A percentile compares a stretch with the other conserved stretches of the same genome.
phyloP scores from a whole-genome alignment of 495 filamentous ascomycete species.

The Penicillium robsamsonii region DNA sequence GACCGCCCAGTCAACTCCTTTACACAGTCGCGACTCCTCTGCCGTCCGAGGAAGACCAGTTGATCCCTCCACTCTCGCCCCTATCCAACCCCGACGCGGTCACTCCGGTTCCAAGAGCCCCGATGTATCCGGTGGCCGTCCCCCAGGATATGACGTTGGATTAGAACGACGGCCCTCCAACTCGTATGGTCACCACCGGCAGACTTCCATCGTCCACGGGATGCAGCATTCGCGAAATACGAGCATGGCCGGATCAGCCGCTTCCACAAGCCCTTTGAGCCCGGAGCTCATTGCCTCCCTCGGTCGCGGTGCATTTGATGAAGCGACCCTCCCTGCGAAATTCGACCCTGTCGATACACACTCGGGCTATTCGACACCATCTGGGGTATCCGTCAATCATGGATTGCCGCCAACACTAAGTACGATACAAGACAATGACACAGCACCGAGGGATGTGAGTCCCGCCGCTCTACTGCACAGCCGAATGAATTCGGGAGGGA shows the following conservation, averaged over 20 bases:
- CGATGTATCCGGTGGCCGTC: constrained; percentile 40
- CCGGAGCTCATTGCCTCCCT: constrained; percentile 78
- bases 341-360: constrained; percentile 37
- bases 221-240: constrained; percentile 91
- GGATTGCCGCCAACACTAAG: constrained; percentile 32
- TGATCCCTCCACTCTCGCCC: constrained; percentile 38
- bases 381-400: constrained; percentile 23
- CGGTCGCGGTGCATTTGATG: constrained; percentile 38
- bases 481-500: constrained; percentile 55
- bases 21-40: constrained; percentile 49
- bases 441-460: constrained; percentile 21
- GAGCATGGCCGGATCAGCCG: constrained; percentile 59
- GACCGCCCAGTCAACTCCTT: constrained; percentile 50
- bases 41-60: constrained; percentile 44
- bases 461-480: constrained; percentile 33
- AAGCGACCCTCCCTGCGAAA: constrained; percentile 21
- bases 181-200: constrained; percentile 84
- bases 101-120: constrained; percentile 58
- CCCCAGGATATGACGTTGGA: constrained; percentile 49
- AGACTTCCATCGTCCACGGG: constrained; percentile 93
- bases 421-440: constrained; percentile 45
- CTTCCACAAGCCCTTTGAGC: constrained; percentile 74
- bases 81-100: constrained; percentile 47
- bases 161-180: constrained; percentile 69
- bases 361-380: constrained; percentile 25